Conservation (phyloP, 2,329 filamentous ascomycete genomes). For the Pseudomassariella vexata region DNA sequence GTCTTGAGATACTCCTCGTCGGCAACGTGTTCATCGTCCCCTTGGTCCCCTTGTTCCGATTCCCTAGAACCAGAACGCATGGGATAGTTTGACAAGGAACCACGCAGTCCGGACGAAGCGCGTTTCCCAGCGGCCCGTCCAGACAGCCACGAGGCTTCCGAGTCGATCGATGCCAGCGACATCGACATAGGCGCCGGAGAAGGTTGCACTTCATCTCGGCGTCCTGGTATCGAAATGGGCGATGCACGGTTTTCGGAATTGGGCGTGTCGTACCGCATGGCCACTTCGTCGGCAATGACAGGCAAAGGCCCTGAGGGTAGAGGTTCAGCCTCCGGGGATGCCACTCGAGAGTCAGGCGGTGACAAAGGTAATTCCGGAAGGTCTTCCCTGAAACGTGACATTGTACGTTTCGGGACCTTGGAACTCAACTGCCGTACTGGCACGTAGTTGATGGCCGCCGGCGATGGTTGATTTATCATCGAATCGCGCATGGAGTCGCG, state of each 20-base stretch:
- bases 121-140: constrained; percentile 54
- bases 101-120: constrained; percentile 38
- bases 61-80: constrained; percentile 45
- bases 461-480: constrained; percentile 32
- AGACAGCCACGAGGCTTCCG: constrained; percentile 92
- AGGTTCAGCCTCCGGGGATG: constrained; percentile 64
- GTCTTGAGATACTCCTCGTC: constrained; percentile 69
- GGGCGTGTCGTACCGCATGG: constrained; percentile 39
- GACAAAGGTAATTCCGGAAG: constrained; percentile 80
- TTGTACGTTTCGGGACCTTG: constrained; percentile 65
- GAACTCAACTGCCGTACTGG: constrained; percentile 29
- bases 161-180: constrained; percentile 90
- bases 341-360: constrained; percentile 75
- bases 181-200: constrained; percentile 65
- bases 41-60: constrained; percentile 31
- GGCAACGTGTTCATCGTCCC: constrained; percentile 59
- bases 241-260: constrained; percentile 40
- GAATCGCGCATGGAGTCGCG: constrained; percentile 84
- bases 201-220: constrained; percentile 33
- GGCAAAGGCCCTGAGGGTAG: constrained; percentile 24
- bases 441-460: constrained; percentile 24
- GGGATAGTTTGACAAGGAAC: constrained; percentile 28
- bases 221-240: constrained; percentile 38
- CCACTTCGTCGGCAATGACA: constrained; percentile 25
- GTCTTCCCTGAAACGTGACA: constrained; percentile 89